Evolutionary conservation across 257 asterid species (phyloP).

Genomic region (Nicotiana benthamiana): DNA sequence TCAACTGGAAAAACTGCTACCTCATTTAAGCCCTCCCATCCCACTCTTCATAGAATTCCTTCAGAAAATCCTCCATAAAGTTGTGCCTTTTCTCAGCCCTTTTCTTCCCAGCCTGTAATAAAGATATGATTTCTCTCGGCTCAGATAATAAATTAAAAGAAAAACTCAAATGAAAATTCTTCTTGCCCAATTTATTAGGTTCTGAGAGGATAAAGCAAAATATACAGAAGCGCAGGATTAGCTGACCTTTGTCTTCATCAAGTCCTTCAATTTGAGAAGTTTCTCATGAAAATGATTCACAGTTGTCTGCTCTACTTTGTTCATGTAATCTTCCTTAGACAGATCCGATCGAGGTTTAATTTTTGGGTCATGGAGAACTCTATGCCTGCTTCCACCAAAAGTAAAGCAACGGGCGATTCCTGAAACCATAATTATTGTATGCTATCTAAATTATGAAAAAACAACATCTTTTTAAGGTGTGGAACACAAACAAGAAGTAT

Average conservation of each 20-base stretch:
- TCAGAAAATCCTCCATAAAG: conserved; percentile 76
- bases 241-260: conserved; percentile 52
- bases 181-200: neutral
- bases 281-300: conserved; percentile 94
- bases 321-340: conserved; percentile 80
- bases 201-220: neutral
- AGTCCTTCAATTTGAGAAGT: conserved; percentile 73
- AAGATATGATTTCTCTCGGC: neutral
- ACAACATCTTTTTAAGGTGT: neutral
- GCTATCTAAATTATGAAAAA: neutral
- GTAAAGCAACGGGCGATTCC: conserved; percentile 97
- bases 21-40: conserved; percentile 68
- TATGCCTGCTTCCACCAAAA: conserved; percentile 81
- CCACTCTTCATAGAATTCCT: conserved; percentile 87
- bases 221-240: neutral
- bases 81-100: conserved; percentile 88
- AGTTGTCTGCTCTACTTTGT: conserved; percentile 82
- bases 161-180: neutral
- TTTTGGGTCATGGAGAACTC: conserved; percentile 69
- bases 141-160: too few relatives aligned
- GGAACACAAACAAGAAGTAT: neutral
- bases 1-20: neutral
- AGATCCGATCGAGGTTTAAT: conserved; percentile 65
- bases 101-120: conserved; percentile 62
- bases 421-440: conserved; percentile 17